Percentiles rank a stretch among this genome's conserved stretches.
phyloP scores from a whole-genome alignment of 1,284 basidiomycete species.

The Ceratobasidium sp. region DNA sequence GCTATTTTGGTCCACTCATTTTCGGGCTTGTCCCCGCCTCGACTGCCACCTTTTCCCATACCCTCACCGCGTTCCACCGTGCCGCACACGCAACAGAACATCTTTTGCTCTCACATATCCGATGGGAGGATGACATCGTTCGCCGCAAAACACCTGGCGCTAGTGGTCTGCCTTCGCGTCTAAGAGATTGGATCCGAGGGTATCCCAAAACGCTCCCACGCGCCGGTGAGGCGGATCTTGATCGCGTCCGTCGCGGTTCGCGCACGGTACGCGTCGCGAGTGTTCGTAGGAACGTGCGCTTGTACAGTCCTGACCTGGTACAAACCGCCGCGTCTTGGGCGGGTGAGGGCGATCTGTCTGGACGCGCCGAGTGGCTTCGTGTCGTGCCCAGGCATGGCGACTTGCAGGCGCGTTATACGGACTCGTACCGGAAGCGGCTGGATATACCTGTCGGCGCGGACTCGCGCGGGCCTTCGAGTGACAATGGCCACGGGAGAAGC shows the following conservation, averaged over 20 bases:
- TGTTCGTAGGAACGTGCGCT: constrained; percentile 79
- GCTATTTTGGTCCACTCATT: constrained; percentile 87
- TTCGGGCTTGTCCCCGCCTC: constrained; percentile 76
- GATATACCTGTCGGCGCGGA: constrained; percentile 44
- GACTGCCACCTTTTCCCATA: constrained; percentile 71
- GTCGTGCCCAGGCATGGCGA: constrained; percentile 60
- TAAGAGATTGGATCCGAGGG: constrained; percentile 87
- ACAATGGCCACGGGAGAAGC: constrained; percentile 5
- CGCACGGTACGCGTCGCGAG: constrained; percentile 75
- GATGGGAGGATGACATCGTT: constrained; percentile 69
- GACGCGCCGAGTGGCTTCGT: constrained; percentile 77
- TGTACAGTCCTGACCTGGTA: constrained; percentile 84
- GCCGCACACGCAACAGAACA: constrained; percentile 88
- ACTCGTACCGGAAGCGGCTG: constrained; percentile 45
- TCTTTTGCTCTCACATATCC: constrained; percentile 83
- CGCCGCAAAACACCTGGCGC: constrained; percentile 61
- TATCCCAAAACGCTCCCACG: constrained; percentile 75
- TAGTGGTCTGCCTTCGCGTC: constrained; percentile 75
- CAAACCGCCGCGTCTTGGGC: constrained; percentile 78
- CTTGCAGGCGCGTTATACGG: constrained; percentile 43
- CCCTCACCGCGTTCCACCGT: constrained; percentile 81
- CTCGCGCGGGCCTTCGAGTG: constrained; percentile 23
- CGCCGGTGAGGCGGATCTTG: constrained; percentile 44
- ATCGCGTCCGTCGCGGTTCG: constrained; percentile 72
- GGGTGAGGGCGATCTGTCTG: constrained; percentile 59